Evolutionary conservation across 2,329 filamentous ascomycete species (phyloP).

Genomic region (Tolypocladium paradoxum): DNA sequence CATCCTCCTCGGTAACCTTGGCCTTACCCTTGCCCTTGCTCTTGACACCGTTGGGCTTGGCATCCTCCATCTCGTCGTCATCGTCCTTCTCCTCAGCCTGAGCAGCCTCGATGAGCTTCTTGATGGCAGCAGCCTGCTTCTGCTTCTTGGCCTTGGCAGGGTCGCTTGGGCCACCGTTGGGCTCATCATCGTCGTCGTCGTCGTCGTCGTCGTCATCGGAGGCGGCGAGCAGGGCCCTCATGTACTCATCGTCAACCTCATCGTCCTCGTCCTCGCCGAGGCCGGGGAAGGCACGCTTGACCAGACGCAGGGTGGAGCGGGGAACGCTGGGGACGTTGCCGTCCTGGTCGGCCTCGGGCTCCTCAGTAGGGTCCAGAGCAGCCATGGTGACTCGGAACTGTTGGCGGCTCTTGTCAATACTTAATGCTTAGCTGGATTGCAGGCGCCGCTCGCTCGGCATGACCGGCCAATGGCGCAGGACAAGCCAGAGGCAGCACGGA

Average conservation of each 20-base stretch:
- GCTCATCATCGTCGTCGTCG: slow-evolving; percentile 51
- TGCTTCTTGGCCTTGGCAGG: slow-evolving; percentile 83
- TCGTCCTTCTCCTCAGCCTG: slow-evolving; percentile 42
- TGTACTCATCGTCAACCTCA: slow-evolving; percentile 57
- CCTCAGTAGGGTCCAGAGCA: slow-evolving; percentile 81
- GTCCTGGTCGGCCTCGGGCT: slow-evolving; percentile 53
- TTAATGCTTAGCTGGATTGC: background rate
- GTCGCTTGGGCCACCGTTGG: slow-evolving; percentile 85
- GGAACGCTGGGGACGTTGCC: slow-evolving; percentile 50
- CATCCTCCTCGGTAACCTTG: slow-evolving; percentile 49
- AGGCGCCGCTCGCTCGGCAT: background rate
- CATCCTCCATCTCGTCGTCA: slow-evolving; percentile 63
- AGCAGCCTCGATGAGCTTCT: slow-evolving; percentile 64
- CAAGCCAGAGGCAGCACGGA: background rate
- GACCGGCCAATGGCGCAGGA: background rate
- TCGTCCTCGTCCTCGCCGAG: slow-evolving; percentile 49
- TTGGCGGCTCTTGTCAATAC: slow-evolving; percentile 15
- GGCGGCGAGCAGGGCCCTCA: slow-evolving; percentile 41
- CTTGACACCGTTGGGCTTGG: slow-evolving; percentile 46
- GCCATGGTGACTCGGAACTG: slow-evolving; percentile 99
- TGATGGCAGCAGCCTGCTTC: slow-evolving; percentile 63
- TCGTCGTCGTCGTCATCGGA: slow-evolving; percentile 39
- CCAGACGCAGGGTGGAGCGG: slow-evolving; percentile 82
- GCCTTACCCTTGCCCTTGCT: slow-evolving; percentile 61
- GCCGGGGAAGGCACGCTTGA: slow-evolving; percentile 57